phyloP scores from a whole-genome alignment of 2,329 filamentous ascomycete genomes.

The Fusarium sp. region DNA sequence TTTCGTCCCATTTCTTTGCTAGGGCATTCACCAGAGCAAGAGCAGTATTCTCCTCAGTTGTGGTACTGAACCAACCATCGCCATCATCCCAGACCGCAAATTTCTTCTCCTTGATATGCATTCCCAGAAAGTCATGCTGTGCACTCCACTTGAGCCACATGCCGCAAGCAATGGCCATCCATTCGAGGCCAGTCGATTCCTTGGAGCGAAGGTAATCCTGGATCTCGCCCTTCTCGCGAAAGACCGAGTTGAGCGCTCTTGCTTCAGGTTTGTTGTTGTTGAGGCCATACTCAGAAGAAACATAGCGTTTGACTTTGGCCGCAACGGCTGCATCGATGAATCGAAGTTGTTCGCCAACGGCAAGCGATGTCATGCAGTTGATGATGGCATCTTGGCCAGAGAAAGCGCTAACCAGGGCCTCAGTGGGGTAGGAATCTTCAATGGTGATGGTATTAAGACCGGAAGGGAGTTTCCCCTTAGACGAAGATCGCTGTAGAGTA shows the following conservation, averaged over 20 bases:
- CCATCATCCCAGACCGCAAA: background rate
- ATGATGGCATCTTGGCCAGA: background rate
- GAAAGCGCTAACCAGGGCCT: background rate
- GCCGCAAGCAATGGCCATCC: background rate
- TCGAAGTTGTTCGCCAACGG: background rate
- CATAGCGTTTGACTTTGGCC: background rate
- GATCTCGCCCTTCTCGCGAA: background rate
- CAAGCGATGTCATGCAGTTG: background rate
- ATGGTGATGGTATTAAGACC: background rate
- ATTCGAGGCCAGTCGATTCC: background rate
- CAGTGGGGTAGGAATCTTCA: background rate
- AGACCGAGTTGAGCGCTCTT: background rate
- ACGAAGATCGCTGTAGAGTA: background rate
- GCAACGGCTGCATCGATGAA: background rate
- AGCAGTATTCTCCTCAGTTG: background rate
- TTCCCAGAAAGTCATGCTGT: background rate
- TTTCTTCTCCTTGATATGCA: background rate
- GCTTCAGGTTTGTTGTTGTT: background rate
- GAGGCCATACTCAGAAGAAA: background rate
- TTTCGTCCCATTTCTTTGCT: background rate
- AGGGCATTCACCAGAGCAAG: background rate
- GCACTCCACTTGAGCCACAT: background rate
- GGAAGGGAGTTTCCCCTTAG: background rate
- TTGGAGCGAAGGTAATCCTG: background rate
- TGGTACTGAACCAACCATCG: background rate